Conservation (phyloP, 2,329 filamentous ascomycete genomes). For the Microcera coccophila region DNA sequence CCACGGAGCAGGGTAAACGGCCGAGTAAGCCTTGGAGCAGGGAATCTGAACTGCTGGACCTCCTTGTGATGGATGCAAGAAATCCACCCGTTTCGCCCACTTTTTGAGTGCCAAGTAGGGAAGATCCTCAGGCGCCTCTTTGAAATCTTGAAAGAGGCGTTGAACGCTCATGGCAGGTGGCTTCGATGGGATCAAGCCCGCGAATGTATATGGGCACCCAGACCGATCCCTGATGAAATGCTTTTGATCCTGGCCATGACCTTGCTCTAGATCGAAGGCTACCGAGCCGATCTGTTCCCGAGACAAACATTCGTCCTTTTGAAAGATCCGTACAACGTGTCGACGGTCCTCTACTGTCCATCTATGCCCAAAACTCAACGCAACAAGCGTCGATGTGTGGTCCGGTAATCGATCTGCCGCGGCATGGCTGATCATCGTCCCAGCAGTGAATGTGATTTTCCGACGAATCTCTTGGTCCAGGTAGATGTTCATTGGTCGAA, state of each 20-base stretch:
- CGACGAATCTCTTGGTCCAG: conserved; percentile 36
- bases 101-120: conserved; percentile 47
- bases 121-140: conserved; percentile 39
- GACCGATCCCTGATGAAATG: conserved; percentile 40
- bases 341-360: conserved; percentile 36
- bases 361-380: conserved; percentile 47
- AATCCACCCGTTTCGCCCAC: conserved; percentile 56
- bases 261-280: conserved; percentile 23
- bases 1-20: conserved; percentile 43
- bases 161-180: conserved; percentile 41
- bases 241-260: conserved; percentile 16
- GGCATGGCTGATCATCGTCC: conserved; percentile 14
- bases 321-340: conserved; percentile 43
- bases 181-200: conserved; percentile 40
- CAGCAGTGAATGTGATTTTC: conserved; percentile 24
- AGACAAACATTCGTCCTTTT: conserved; percentile 22
- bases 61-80: conserved; percentile 44
- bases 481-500: conserved; percentile 38
- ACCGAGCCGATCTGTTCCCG: conserved; percentile 30
- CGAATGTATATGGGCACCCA: conserved; percentile 39
- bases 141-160: conserved; percentile 33
- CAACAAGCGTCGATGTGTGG: conserved; percentile 44
- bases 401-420: conserved; percentile 29
- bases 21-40: conserved; percentile 40
- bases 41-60: conserved; percentile 12